phyloP scores from a whole-genome alignment of 116 monocot species.

The Trichopus zeylanicus region DNA sequence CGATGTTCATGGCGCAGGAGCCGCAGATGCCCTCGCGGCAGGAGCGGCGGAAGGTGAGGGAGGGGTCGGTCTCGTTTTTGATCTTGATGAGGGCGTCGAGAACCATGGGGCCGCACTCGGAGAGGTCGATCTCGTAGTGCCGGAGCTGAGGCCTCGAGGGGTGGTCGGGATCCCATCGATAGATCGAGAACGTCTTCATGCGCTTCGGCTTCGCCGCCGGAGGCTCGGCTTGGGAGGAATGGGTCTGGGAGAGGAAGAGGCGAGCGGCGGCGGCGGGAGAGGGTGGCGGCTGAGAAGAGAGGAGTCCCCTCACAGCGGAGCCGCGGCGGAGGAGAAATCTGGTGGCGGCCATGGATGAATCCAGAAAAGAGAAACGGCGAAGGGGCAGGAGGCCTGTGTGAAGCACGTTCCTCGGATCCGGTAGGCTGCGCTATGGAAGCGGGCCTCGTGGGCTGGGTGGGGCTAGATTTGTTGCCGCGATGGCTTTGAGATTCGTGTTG shows the following conservation, averaged over 20 bases:
- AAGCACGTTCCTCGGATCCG: too few species aligned
- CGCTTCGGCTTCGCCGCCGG: slow-evolving; percentile 14
- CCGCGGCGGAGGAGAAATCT: slow-evolving; percentile 11
- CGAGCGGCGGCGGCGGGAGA: not conserved
- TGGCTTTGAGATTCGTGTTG: too few species aligned
- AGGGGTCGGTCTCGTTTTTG: slow-evolving; percentile 82
- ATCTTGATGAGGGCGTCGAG: slow-evolving; percentile 96
- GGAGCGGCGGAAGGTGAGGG: slow-evolving; percentile 80
- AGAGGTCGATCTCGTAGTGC: slow-evolving; percentile 76
- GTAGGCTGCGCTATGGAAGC: too few species aligned
- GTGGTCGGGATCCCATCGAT: slow-evolving; percentile 79
- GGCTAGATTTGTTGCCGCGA: too few species aligned
- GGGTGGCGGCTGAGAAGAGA: too few species aligned
- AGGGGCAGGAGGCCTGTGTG: too few species aligned
- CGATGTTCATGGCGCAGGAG: slow-evolving; percentile 91
- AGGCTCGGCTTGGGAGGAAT: slow-evolving; percentile 23
- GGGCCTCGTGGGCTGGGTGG: too few species aligned
- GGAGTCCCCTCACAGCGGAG: slow-evolving; percentile 24
- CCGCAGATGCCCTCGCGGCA: slow-evolving; percentile 98
- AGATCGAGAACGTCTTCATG: slow-evolving; percentile 83
- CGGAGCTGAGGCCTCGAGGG: slow-evolving; percentile 57
- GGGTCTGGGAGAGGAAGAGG: slow-evolving; percentile 21
- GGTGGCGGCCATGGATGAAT: not conserved
- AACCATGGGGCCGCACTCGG: slow-evolving; percentile 88
- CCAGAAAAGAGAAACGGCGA: too few species aligned